Base-by-base conservation (phyloP, 177 flowering plant genomes). In the Tripterygium wilfordii region DNA sequence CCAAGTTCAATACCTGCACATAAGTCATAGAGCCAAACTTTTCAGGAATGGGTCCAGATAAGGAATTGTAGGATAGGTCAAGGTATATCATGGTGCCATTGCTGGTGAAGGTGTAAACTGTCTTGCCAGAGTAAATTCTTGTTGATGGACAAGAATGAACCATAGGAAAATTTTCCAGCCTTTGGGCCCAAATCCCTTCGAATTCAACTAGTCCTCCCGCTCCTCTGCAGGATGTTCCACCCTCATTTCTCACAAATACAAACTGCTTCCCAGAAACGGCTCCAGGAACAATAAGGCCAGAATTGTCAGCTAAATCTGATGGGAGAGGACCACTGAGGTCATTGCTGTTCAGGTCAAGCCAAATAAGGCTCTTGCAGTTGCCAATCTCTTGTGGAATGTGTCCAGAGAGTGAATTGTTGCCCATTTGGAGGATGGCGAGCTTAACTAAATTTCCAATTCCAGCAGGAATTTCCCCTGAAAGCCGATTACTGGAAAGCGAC, bases 291-390 rank as follows among this genome's bases (percentile, higher is more conserved):
- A 84, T 48, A 8, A 62, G 54, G 21, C 96, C 96, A 4, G 96
- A 48, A 57, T 79, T 79, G 39, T 61, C 40, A 0, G 89, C 70
- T 18, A 89, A 79, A 54, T 71, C 75, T 0, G 60, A 39, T 1
- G 97, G 97, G 14, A 87, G 36, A 10, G 67, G 8, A 0, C 94
- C 95, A 1, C 53, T 61, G 6, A 89, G 56, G 25, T 22, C 27
- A 53, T 89, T 89, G 73, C 88, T 86, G 61, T 83, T 82, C 23
- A 89, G 57, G 56, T 89, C 97, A 0, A 89, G 78, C 97, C 95
- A 87, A 39, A 89, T 75, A 50, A 89, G 76, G 64, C 77, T 74
- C 37, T 23, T 42, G 50, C 86, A 80, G 18, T 70, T 62, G 14
- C 95, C 95, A 5, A 89, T 57, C 57, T 68, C 80, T 9, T 64